Base-by-base conservation (phyloP, 2,329 filamentous ascomycete species). In the Ascochyta pisi region DNA sequence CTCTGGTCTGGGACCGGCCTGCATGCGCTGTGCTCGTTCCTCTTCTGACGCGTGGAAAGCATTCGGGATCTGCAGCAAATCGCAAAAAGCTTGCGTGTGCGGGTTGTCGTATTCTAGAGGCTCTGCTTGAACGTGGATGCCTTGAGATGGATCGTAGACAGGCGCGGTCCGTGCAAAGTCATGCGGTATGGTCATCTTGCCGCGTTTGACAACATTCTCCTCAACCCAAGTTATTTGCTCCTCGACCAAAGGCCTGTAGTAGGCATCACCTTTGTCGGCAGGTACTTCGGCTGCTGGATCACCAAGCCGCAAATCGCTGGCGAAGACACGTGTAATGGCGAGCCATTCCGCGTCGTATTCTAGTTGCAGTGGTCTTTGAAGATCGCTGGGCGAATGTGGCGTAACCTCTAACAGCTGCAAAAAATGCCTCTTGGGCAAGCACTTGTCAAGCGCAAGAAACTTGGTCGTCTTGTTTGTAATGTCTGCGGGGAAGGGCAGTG, bases 271-370 rank as follows among this genome's bases (percentile, higher is more conserved):
- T 24, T 85, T 79, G 68, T 96, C 82, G 1, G 78, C 73, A 0
- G 89, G 82, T 0, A 84, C 76, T 35, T 76, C 74, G 1, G 83
- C 82, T 7, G 77, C 71, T 5, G 80, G 81, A 54, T 91, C 90
- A 1, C 79, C 76, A 2, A 95, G 81, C 27, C 75, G 68, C 39
- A 80, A 67, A 37, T 86, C 82, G 3, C 80, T 66, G 37, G 90
- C 86, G 69, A 98, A 96, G 7, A 87, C 89, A 38, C 94, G 89
- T 12, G 89, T 93, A 61, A 99, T 97, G 38, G 95, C 90, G 7
- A 99, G 86, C 94, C 94, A 99, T 78, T 99, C 95, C 10, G 88
- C 86, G 74, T 99, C 95, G 72, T 99, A 98, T 43, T 87, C 80
- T 0, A 97, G 81, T 10, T 78, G 80, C 63, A 86, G 84, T 1